Percentiles rank a stretch among this genome's conserved stretches.
phyloP scores from a whole-genome alignment of 2,329 filamentous ascomycete genomes.

The Fusarium armeniacum region DNA sequence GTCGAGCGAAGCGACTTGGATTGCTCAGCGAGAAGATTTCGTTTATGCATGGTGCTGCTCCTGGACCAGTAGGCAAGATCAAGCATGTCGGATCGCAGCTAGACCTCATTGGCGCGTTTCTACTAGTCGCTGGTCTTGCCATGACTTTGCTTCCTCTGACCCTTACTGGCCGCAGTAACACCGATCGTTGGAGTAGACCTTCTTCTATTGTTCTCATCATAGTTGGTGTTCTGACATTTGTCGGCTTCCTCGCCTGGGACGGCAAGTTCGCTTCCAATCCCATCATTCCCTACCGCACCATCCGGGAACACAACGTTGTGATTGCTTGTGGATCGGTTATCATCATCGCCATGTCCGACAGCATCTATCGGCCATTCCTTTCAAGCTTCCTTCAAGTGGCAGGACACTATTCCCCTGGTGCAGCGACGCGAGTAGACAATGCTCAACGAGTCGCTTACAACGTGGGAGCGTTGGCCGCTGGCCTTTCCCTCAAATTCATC shows the following conservation, averaged over 20 bases:
- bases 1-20: conserved; percentile 17
- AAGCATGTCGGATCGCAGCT: conserved; percentile 26
- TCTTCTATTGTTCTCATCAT: conserved; percentile 36
- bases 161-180: conserved; percentile 35
- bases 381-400: conserved; percentile 38
- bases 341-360: conserved; percentile 40
- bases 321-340: conserved; percentile 34
- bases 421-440: conserved; percentile 34
- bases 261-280: conserved; percentile 31
- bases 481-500: conserved; percentile 26
- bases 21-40: conserved; percentile 15
- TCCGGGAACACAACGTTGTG: conserved; percentile 38
- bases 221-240: conserved; percentile 24
- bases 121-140: conserved; percentile 32
- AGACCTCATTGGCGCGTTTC: conserved; percentile 31
- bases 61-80: background rate
- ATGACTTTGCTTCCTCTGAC: conserved; percentile 40
- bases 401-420: conserved; percentile 31
- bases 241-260: conserved; percentile 30
- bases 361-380: conserved; percentile 33
- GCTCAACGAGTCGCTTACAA: conserved; percentile 37
- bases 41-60: conserved; percentile 9
- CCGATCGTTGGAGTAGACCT: conserved; percentile 31
- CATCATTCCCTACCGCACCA: conserved; percentile 37
- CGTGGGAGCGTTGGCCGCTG: conserved; percentile 16